These are phyloP conservation scores for Saccharomycopsis sp. DNA, from an alignment of 805 yeast species.

Conservation along the genomic window DNA sequence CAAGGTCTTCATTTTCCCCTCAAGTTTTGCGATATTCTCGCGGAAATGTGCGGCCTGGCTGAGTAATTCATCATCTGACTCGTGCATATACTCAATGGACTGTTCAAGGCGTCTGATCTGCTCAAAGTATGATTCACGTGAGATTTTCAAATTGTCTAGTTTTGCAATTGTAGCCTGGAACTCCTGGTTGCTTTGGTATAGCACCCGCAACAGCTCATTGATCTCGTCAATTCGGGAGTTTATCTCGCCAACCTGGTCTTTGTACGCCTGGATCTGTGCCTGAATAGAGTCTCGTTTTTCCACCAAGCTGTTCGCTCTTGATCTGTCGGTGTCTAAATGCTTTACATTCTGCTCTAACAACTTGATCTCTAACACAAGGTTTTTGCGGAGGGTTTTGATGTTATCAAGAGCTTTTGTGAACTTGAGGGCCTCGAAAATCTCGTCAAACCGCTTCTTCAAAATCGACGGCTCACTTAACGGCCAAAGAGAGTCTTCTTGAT, in stretches of 20 bases:
- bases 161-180: conserved; percentile 67
- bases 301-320: conserved; percentile 56
- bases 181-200: conserved; percentile 74
- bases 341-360: conserved; percentile 71
- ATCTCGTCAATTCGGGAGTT: conserved; percentile 44
- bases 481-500: conserved; percentile 96
- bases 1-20: conserved; percentile 17
- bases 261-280: conserved; percentile 37
- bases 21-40: conserved; percentile 20
- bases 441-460: conserved; percentile 89
- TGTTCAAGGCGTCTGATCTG: conserved; percentile 47
- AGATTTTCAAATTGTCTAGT: conserved; percentile 49
- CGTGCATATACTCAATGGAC: conserved; percentile 41
- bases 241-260: conserved; percentile 42
- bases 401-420: conserved; percentile 86
- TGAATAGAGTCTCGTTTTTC: conserved; percentile 40
- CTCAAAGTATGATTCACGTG: conserved; percentile 37
- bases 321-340: conserved; percentile 67
- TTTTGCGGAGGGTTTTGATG: conserved; percentile 69
- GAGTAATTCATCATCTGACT: conserved; percentile 28
- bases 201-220: conserved; percentile 50
- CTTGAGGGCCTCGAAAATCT: conserved; percentile 90
- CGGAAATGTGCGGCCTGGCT: conserved; percentile 28
- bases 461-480: conserved; percentile 88
- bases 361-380: conserved; percentile 67